Conservation (phyloP, 257 asterid species). For the Solanum phureja region DNA sequence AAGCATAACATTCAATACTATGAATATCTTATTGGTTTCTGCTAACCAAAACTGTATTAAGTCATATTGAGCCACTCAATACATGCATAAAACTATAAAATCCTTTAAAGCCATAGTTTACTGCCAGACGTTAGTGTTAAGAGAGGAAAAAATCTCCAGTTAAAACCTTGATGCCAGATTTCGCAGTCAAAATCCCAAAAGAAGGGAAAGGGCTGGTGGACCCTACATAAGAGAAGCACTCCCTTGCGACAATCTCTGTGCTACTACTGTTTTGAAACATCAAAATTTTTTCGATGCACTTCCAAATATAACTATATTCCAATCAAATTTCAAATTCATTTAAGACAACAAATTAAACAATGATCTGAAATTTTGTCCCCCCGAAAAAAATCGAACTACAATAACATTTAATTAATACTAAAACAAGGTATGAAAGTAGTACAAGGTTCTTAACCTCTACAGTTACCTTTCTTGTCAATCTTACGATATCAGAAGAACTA, state of each 20-base stretch:
- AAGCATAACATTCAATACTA: constrained; percentile 7
- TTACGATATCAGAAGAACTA: not conserved
- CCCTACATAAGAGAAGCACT: not conserved
- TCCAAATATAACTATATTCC: not conserved
- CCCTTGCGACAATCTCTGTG: not conserved
- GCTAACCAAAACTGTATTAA: not conserved
- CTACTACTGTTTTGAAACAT: not conserved
- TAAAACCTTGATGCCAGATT: not conserved
- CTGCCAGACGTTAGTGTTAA: not conserved
- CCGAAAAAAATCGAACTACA: not conserved
- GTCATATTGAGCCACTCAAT: not conserved
- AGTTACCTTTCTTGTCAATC: not conserved
- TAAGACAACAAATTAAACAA: not conserved
- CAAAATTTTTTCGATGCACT: not conserved
- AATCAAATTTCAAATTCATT: not conserved
- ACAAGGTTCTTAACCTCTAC: not conserved
- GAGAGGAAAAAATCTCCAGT: not conserved
- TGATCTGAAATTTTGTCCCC: not conserved
- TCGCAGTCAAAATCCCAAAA: not conserved
- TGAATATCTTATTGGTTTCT: not conserved
- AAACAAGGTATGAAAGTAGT: not conserved
- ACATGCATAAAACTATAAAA: not conserved
- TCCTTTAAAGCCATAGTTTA: not conserved
- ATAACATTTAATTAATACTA: not conserved
- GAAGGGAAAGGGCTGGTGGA: not conserved